Percentiles rank a stretch among this genome's conserved stretches.
Conservation (phyloP, 345 rosid species). For the Lumnitzera racemosa region DNA sequence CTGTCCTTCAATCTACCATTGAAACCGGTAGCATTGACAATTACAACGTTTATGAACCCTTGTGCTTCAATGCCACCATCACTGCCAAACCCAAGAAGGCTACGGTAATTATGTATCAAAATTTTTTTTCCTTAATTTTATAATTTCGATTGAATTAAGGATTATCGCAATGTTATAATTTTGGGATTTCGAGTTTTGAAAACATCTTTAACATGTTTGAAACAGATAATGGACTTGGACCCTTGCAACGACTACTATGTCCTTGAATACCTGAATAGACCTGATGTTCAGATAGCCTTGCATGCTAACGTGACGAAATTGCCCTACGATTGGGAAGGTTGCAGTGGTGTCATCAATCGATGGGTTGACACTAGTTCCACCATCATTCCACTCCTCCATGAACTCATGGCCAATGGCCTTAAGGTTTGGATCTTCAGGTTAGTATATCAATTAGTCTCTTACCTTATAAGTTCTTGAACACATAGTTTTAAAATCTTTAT, state of each 20-base stretch:
- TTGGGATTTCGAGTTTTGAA: no score
- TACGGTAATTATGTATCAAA: slow-evolving; percentile 4
- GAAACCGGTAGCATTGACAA: slow-evolving; percentile 28
- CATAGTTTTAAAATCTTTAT: no score
- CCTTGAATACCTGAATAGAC: slow-evolving; percentile 55
- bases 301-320: slow-evolving; percentile 80
- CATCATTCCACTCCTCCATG: slow-evolving; percentile 44
- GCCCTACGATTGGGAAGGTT: slow-evolving; percentile 59
- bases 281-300: slow-evolving; percentile 66
- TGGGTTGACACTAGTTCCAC: slow-evolving; percentile 73
- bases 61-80: slow-evolving; percentile 41
- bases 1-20: slow-evolving; percentile 12
- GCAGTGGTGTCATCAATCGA: slow-evolving; percentile 39
- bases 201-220: no score
- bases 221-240: slow-evolving; percentile 42
- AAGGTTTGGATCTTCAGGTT: slow-evolving; percentile 72
- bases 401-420: slow-evolving; percentile 42
- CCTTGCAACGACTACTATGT: slow-evolving; percentile 69
- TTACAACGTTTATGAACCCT: slow-evolving; percentile 69
- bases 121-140: not conserved
- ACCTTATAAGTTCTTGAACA: no score
- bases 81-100: slow-evolving; percentile 46
- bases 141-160: no score
- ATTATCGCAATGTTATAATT: no score
- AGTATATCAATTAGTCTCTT: not conserved